Evolutionary conservation across 176 grass and related monocot species (phyloP).

Genomic region (Dactylis glomerata): DNA sequence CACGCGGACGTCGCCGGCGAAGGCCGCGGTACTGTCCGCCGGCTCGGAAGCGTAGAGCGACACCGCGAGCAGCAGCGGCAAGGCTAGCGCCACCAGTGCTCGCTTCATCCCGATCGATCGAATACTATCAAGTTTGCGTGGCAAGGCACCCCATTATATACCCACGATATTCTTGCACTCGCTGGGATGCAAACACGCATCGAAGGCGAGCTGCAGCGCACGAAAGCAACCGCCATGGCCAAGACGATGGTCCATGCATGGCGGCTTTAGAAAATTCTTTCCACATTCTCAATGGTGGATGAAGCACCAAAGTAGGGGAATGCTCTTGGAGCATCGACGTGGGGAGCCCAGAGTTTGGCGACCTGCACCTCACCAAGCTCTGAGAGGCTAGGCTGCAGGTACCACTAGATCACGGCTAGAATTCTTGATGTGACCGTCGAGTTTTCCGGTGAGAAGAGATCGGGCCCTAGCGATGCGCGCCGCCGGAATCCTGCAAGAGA

Average conservation of each 20-base stretch:
- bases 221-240: slow-evolving; percentile 34
- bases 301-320: slow-evolving; percentile 40
- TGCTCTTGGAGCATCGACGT: slow-evolving; percentile 27
- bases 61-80: not conserved
- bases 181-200: slow-evolving; percentile 31
- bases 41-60: not conserved
- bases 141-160: slow-evolving; percentile 17
- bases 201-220: slow-evolving; percentile 6
- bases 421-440: slow-evolving; percentile 48
- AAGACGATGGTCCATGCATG: slow-evolving; percentile 3
- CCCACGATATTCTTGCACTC: slow-evolving; percentile 29
- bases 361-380: slow-evolving; percentile 39
- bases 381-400: not conserved
- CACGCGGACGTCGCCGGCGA: slow-evolving; percentile 22
- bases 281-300: slow-evolving; percentile 1
- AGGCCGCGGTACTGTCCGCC: not conserved
- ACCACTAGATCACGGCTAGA: not conserved
- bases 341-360: slow-evolving; percentile 25
- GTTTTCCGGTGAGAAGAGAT: slow-evolving; percentile 27
- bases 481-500: not conserved
- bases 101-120: not conserved
- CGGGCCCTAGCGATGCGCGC: not conserved
- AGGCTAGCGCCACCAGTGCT: not conserved
- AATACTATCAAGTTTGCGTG: not conserved
- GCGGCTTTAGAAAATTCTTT: slow-evolving; percentile 40